Base-by-base conservation (phyloP, 306 rosid species). In the Trifolium dubium region DNA sequence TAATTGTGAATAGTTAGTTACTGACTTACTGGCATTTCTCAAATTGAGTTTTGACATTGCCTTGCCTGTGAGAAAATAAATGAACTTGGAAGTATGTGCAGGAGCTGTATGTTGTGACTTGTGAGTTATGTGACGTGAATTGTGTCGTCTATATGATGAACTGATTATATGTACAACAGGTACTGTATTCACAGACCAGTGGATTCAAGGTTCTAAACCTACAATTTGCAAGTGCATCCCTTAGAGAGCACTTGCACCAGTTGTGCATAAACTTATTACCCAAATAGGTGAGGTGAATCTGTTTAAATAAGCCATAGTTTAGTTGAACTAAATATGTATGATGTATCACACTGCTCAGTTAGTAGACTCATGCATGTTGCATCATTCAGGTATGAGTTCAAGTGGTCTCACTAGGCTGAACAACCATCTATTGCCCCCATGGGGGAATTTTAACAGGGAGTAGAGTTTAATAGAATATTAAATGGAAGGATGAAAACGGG, bases 11-110 rank as follows among this genome's bases (percentile, higher is more conserved):
- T 49, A 35, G 61, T 46, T n/a, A n/a, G n/a, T n/a, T n/a, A n/a
- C n/a, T n/a, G n/a, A n/a, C n/a, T n/a, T 47, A 10, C 18, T 65
- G 12, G 54, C 53, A 54, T 73, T 37, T 79, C 28, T 72, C 31
- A 55, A 17, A 30, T 60, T 7, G 40, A 62, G 11, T 1, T 23
- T 29, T 50, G 65, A 37, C 11, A 47, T 50, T 39, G 46, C 1
- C n/a, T 55, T 6, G 62, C 13, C 13, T 53, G 60, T 53, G 60
- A 55, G n/a, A 3, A 23, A 55, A 55, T 55, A 55, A 23, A 55
- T 55, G 34, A 55, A 55, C 34, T 23, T 55, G 62, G 34, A 54
- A 9, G 61, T 53, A 53, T 10, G 37, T 30, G 1, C 15, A 58
- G 5, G 18, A 5, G 39, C 2, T 4, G 40, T 30, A 12, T 13